Evolutionary conservation across 108 stramenopile genomes (phyloP).

Genomic region (Epithemia pelagica): DNA sequence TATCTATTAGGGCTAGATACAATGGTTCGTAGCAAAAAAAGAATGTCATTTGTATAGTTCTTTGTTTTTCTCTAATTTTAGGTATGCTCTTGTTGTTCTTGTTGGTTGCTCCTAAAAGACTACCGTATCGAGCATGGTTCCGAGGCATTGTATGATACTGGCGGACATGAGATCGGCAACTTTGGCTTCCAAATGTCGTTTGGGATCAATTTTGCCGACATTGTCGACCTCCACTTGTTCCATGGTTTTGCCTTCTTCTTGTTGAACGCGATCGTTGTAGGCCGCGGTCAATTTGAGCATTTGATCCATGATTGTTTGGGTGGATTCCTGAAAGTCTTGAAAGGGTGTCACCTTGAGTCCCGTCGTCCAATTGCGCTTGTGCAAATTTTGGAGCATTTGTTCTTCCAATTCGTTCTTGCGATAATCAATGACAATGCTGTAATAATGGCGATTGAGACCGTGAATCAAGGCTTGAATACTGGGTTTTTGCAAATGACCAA

Average conservation of each 20-base stretch:
- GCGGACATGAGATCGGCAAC: constrained; percentile 92
- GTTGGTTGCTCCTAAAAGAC: constrained; percentile 91
- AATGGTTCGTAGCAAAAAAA: no score
- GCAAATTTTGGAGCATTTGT: constrained; percentile 98
- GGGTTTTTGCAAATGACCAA: constrained; percentile 99
- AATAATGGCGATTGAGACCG: constrained; percentile 98
- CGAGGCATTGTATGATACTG: constrained; percentile 96
- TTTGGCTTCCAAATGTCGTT: constrained; percentile 84
- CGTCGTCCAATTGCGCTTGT: constrained; percentile 91
- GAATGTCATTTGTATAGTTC: no score
- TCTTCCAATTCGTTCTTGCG: constrained; percentile 99
- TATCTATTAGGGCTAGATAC: no score
- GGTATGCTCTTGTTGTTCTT: no score
- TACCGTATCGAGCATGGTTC: constrained; percentile 97
- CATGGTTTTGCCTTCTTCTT: constrained; percentile 78
- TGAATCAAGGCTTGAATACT: constrained; percentile 98
- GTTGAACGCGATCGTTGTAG: constrained; percentile 88
- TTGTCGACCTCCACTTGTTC: constrained; percentile 83
- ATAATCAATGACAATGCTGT: constrained; percentile 97
- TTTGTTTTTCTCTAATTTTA: no score
- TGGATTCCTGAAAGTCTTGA: constrained; percentile 83
- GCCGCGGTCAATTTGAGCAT: constrained; percentile 90
- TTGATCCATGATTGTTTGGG: constrained; percentile 76
- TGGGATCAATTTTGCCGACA: constrained; percentile 98
- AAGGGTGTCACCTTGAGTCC: constrained; percentile 83